Evolutionary conservation across 306 rosid genomes (phyloP).

Genomic region (Vicia sativa): DNA sequence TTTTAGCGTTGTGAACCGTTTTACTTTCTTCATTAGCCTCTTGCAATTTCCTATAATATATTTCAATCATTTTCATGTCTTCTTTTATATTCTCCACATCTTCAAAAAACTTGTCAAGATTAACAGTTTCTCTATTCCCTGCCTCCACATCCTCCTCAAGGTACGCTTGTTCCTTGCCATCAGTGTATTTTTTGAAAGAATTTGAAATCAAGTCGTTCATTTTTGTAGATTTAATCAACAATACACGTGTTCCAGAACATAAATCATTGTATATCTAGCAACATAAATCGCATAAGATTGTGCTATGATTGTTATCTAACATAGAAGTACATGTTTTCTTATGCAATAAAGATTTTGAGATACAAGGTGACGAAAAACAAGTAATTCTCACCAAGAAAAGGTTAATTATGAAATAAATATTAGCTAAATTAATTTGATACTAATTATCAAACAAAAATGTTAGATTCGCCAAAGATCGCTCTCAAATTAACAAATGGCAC

Average conservation of each 20-base stretch:
- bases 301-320: constrained; percentile 2
- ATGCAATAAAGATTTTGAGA: constrained; percentile 26
- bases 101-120: constrained; percentile 80
- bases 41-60: constrained; percentile 61
- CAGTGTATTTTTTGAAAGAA: constrained; percentile 67
- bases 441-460: constrained; percentile 31
- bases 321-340: constrained; percentile 3
- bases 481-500: constrained; percentile 40
- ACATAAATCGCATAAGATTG: constrained; percentile 23
- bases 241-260: background rate
- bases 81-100: constrained; percentile 83
- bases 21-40: constrained; percentile 76
- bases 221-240: constrained; percentile 27
- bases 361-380: constrained; percentile 49
- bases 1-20: constrained; percentile 67
- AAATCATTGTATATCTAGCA: constrained; percentile 8
- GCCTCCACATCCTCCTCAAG: constrained; percentile 68
- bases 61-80: constrained; percentile 68
- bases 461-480: constrained; percentile 31
- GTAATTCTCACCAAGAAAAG: constrained; percentile 39
- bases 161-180: constrained; percentile 59
- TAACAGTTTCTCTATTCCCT: constrained; percentile 55
- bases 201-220: constrained; percentile 85
- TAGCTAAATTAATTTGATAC: constrained; percentile 43
- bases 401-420: constrained; percentile 47